Conservation (phyloP, 2,329 filamentous ascomycete species). For the Fusarium sp. region DNA sequence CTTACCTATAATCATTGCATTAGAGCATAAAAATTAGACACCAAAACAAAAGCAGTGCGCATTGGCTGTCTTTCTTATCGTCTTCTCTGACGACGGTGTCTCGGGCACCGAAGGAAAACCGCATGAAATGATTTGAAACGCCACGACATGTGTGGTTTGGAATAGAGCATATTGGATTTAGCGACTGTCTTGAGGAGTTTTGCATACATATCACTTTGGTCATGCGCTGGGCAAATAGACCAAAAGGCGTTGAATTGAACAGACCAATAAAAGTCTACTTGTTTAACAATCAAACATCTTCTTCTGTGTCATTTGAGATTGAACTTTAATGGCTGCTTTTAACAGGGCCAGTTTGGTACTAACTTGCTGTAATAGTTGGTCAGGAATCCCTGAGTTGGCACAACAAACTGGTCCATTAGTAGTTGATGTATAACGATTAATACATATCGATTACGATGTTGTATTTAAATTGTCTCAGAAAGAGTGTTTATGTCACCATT, state of each 20-base stretch:
- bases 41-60: slow-evolving; percentile 41
- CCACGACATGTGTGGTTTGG: slow-evolving; percentile 21
- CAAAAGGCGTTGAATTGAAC: slow-evolving; percentile 29
- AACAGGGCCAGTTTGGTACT: neutral
- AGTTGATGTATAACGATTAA: neutral
- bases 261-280: slow-evolving; percentile 23
- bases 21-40: slow-evolving; percentile 12
- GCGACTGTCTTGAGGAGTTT: slow-evolving; percentile 30
- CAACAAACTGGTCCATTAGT: neutral
- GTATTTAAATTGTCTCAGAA: neutral
- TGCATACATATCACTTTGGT: slow-evolving; percentile 24
- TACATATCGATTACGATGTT: neutral
- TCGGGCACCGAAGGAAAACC: slow-evolving; percentile 27
- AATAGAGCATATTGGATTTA: slow-evolving; percentile 35
- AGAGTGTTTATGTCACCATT: neutral
- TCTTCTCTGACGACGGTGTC: slow-evolving; percentile 21
- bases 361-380: neutral
- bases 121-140: slow-evolving; percentile 29
- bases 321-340: neutral
- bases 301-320: neutral
- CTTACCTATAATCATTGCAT: slow-evolving; percentile 6
- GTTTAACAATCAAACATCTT: neutral
- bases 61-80: slow-evolving; percentile 30
- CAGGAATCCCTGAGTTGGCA: neutral
- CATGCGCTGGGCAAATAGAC: slow-evolving; percentile 30